phyloP scores from a whole-genome alignment of 148 eudicot genomes.

The Amaranthus hypochondriacus region DNA sequence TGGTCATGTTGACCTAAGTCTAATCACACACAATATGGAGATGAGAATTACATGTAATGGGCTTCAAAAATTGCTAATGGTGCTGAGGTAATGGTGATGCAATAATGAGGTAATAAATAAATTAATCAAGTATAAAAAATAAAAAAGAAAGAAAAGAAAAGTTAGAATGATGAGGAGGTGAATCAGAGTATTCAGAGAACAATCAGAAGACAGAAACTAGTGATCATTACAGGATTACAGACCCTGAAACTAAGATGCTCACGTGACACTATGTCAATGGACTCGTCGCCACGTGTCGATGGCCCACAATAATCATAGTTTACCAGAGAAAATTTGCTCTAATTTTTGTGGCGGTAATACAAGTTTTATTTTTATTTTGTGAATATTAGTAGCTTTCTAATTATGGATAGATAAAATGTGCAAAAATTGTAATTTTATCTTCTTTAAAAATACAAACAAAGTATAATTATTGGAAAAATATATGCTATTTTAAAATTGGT shows the following conservation, averaged over 20 bases:
- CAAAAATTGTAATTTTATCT: too few relatives aligned
- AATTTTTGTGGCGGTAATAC: too few relatives aligned
- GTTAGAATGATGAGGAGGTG: not conserved
- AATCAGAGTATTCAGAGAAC: not conserved
- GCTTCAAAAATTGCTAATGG: too few relatives aligned
- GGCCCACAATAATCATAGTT: not conserved
- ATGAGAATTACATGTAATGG: too few relatives aligned
- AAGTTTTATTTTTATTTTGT: not conserved
- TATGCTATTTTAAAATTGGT: too few relatives aligned
- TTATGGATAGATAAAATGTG: too few relatives aligned
- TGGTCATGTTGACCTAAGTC: too few relatives aligned
- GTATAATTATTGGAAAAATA: too few relatives aligned
- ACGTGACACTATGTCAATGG: slow-evolving; percentile 8
- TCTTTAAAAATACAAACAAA: too few relatives aligned
- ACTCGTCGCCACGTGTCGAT: not conserved
- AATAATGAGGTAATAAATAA: slow-evolving; percentile 22
- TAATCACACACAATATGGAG: too few relatives aligned
- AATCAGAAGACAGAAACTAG: slow-evolving; percentile 11
- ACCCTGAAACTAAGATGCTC: not conserved
- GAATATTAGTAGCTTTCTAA: not conserved
- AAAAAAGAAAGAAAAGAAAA: not conserved
- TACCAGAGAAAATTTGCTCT: not conserved
- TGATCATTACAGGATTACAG: not conserved
- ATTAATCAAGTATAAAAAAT: not conserved
- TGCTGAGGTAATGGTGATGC: slow-evolving; percentile 24